A percentile compares a stretch with the other conserved stretches of the same genome.
phyloP scores from a whole-genome alignment of 2,329 filamentous ascomycete genomes.

The Pseudogymnoascus sp. region DNA sequence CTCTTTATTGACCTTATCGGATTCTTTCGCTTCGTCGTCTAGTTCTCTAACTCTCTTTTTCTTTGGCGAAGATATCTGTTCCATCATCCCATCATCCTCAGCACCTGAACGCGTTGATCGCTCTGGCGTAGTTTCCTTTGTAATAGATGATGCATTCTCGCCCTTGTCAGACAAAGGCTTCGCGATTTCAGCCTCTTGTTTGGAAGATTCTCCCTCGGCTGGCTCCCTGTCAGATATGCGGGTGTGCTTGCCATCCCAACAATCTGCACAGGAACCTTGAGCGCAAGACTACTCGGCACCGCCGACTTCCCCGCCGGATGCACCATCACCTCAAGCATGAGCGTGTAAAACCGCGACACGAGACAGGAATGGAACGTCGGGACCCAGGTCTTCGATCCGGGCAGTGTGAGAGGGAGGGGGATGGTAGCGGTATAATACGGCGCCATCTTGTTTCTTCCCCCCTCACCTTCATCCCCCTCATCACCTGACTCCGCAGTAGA shows the following conservation, averaged over 20 bases:
- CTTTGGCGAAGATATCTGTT: constrained; percentile 53
- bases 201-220: constrained; percentile 19
- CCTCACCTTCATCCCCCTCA: background rate
- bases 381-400: constrained; percentile 52
- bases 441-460: background rate
- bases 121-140: constrained; percentile 24
- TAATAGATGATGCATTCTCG: constrained; percentile 22
- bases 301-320: constrained; percentile 30
- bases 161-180: constrained; percentile 25
- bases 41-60: constrained; percentile 48
- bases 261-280: background rate
- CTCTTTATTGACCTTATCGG: constrained; percentile 30
- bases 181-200: constrained; percentile 23
- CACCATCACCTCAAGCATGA: constrained; percentile 52
- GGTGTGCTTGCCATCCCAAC: constrained; percentile 42
- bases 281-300: background rate
- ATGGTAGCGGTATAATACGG: constrained; percentile 52
- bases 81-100: constrained; percentile 37
- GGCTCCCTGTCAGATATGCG: constrained; percentile 48
- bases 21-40: constrained; percentile 39
- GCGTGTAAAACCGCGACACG: constrained; percentile 53
- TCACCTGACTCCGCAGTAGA: constrained; percentile 16
- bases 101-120: constrained; percentile 32
- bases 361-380: constrained; percentile 67
- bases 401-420: constrained; percentile 55